Conservation (phyloP, 2,329 filamentous ascomycete species). For the Sporothrix pallida region DNA sequence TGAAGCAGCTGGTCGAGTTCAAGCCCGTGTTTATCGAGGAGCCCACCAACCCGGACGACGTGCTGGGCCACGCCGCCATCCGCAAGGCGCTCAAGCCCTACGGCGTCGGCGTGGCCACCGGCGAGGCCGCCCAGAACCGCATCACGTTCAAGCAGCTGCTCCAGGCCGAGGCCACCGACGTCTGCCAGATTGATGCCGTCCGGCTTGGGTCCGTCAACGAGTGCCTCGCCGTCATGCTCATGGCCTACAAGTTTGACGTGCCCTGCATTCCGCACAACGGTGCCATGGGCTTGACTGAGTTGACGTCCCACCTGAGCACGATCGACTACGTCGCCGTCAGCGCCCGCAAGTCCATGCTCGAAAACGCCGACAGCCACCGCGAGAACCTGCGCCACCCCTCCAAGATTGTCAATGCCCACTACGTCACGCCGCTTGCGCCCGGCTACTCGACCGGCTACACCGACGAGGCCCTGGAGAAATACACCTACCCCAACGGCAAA, state of each 20-base stretch:
- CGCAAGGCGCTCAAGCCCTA: conserved; percentile 76
- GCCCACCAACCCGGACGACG: conserved; percentile 87
- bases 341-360: conserved; percentile 79
- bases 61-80: conserved; percentile 85
- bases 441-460: conserved; percentile 61
- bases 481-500: conserved; percentile 29
- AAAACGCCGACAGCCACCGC: conserved; percentile 92
- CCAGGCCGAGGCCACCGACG: conserved; percentile 77
- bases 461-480: conserved; percentile 30
- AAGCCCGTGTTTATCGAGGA: conserved; percentile 96
- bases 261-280: conserved; percentile 89
- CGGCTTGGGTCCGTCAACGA: conserved; percentile 90
- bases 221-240: conserved; percentile 82
- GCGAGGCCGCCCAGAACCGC: conserved; percentile 95
- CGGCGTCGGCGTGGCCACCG: conserved; percentile 84
- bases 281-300: conserved; percentile 88
- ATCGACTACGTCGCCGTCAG: conserved; percentile 91
- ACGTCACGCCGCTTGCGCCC: conserved; percentile 79
- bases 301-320: conserved; percentile 89
- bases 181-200: conserved; percentile 90
- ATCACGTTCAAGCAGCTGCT: conserved; percentile 94
- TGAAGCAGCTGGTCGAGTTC: conserved; percentile 80
- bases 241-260: conserved; percentile 78
- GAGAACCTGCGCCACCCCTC: conserved; percentile 88
- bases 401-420: conserved; percentile 81